Base-by-base conservation (phyloP, 371 early-diverging fungal species). In the Funneliformis caledonium region DNA sequence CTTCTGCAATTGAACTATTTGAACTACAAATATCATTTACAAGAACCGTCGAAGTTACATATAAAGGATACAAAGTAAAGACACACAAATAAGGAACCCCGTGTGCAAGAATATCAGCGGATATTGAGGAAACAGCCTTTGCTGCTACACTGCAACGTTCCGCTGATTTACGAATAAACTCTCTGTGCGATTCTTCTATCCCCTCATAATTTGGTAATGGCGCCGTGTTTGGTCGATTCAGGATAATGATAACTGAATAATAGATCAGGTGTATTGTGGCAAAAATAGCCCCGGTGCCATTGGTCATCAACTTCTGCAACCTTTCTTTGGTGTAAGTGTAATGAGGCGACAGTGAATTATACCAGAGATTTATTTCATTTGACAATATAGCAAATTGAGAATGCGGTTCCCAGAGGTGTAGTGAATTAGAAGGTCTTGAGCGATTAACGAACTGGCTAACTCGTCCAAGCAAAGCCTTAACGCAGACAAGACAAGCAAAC, bases 341-440 rank as follows among this genome's bases (percentile, higher is more conserved):
- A 52, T 79, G 14, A 43, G 56, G 69, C 5, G 16, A 52, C 2
- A 70, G 8, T 42, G 48, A 31, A 3, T 19, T 22, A 65, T 79
- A 70, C 80, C 80, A 79, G 1, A 12, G 2, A 5, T 79, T 60
- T 37, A 70, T 14, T 2, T 79, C 59, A 11, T 43, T 26, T 43
- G n/a, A 16, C 11, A 79, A 59, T 31, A 16, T 37, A 37, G 43
- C 31, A 59, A 50, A 79, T 70, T 79, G 43, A 31, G 80, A 79
- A 7, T 59, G n/a, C 2, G 72, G 43, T 70, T 79, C 52, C 80
- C 80, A 79, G 11, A 61, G 60, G 22, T n/a, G 72, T 52, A 67
- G 31, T 47, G 56, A n/a, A 59, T 69, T 33, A 22, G 14, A 9
- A 16, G 72, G 43, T 11, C n/a, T 68, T 31, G 72, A 37, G 22